Conservation (phyloP, 192 early-diverging fungal genomes). For the Coemansia sp. region DNA sequence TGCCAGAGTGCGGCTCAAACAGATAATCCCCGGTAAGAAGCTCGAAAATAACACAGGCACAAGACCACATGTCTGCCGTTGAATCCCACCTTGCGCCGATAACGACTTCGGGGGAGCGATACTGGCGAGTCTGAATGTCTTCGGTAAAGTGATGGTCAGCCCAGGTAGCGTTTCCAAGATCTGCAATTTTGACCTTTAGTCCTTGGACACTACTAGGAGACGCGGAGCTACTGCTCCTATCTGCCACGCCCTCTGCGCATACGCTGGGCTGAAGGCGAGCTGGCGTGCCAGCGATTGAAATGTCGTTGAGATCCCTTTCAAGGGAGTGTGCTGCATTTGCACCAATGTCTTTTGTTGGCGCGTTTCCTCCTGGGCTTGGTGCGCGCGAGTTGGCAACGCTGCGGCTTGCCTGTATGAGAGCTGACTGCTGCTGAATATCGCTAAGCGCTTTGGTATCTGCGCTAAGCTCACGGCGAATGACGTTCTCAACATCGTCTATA, state of each 20-base stretch:
- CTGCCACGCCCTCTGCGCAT: not conserved
- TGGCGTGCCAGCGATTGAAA: conserved; percentile 58
- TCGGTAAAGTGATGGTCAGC: conserved; percentile 91
- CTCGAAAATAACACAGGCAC: conserved; percentile 94
- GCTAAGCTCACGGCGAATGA: conserved; percentile 58
- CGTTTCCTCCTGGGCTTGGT: conserved; percentile 33
- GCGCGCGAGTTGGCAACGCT: conserved; percentile 54
- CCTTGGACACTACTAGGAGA: conserved; percentile 18
- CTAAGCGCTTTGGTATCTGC: conserved; percentile 13
- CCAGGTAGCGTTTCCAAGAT: conserved; percentile 97
- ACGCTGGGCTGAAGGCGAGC: conserved; percentile 7
- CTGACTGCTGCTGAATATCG: conserved; percentile 1
- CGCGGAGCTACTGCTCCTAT: conserved; percentile 14
- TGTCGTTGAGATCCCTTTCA: conserved; percentile 66
- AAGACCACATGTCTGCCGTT: conserved; percentile 89
- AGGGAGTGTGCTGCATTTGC: conserved; percentile 43
- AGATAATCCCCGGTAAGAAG: conserved; percentile 91
- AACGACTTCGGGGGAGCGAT: conserved; percentile 94
- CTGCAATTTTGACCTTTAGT: conserved; percentile 89
- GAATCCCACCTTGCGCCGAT: conserved; percentile 83
- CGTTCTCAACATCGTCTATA: conserved; percentile 81
- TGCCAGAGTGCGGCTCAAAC: conserved; percentile 88
- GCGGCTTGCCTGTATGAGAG: conserved; percentile 48
- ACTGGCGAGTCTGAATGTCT: conserved; percentile 97
- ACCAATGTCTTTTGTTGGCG: not conserved